phyloP scores from a whole-genome alignment of 768 basidiomycete species.

The Symmetrospora coprosmae region DNA sequence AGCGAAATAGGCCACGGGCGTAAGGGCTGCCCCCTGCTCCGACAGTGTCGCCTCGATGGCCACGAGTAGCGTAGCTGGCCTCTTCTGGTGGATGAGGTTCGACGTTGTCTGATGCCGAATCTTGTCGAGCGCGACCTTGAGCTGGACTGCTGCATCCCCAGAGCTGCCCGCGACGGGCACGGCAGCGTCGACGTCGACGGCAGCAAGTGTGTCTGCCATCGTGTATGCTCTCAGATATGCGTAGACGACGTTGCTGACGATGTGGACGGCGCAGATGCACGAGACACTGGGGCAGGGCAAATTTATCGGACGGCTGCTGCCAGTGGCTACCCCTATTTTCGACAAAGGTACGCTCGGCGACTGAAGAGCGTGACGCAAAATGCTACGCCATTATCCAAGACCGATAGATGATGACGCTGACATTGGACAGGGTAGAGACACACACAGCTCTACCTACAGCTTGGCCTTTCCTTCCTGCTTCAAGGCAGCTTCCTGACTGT shows the following conservation, averaged over 20 bases:
- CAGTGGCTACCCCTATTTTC: too few species aligned
- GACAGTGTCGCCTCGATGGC: slow-evolving; percentile 57
- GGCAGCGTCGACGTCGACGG: not conserved
- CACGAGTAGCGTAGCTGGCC: slow-evolving; percentile 66
- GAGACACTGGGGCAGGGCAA: too few species aligned
- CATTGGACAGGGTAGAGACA: too few species aligned
- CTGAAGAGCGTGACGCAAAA: too few species aligned
- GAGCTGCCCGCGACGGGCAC: not conserved
- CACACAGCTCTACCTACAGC: too few species aligned
- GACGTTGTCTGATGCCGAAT: slow-evolving; percentile 75
- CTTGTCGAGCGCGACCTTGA: slow-evolving; percentile 48
- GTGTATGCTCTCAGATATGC: slow-evolving; percentile 1
- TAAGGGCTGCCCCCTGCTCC: slow-evolving; percentile 39
- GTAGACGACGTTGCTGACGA: not conserved
- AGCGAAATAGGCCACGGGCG: slow-evolving; percentile 90
- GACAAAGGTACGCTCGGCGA: too few species aligned
- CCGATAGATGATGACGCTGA: too few species aligned
- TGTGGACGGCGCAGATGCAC: too few species aligned
- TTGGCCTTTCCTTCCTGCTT: slow-evolving; percentile 15
- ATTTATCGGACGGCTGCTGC: too few species aligned
- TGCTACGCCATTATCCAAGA: too few species aligned
- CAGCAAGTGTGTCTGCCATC: too few species aligned
- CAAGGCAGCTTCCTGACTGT: slow-evolving; percentile 22
- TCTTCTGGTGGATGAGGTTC: slow-evolving; percentile 68
- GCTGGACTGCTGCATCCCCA: slow-evolving; percentile 12